A percentile compares a stretch with the other conserved stretches of the same genome.
Evolutionary conservation across 805 yeast species (phyloP).

Genomic region (Ogataea degrootiae): DNA sequence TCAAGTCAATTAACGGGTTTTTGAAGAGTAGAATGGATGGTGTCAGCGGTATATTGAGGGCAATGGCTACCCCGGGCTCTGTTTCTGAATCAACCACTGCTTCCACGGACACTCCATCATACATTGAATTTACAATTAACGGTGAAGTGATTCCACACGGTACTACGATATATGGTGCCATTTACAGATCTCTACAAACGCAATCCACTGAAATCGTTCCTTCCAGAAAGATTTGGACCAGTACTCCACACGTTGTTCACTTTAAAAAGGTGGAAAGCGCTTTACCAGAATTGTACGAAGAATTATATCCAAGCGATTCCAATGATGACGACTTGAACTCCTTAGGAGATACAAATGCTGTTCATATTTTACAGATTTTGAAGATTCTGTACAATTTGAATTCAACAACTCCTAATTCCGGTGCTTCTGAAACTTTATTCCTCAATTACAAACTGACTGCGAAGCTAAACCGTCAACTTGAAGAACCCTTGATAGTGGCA

Average conservation of each 20-base stretch:
- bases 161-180: slow-evolving; percentile 73
- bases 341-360: slow-evolving; percentile 30
- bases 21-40: slow-evolving; percentile 38
- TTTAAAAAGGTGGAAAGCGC: slow-evolving; percentile 37
- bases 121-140: slow-evolving; percentile 53
- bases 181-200: slow-evolving; percentile 45
- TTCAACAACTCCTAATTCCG: slow-evolving; percentile 17
- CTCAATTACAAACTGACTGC: slow-evolving; percentile 80
- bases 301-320: slow-evolving; percentile 26
- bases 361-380: slow-evolving; percentile 43
- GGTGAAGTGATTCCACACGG: slow-evolving; percentile 57
- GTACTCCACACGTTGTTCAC: slow-evolving; percentile 45
- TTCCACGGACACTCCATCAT: slow-evolving; percentile 21
- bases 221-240: slow-evolving; percentile 52
- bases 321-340: slow-evolving; percentile 25
- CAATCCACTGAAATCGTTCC: slow-evolving; percentile 38
- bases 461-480: slow-evolving; percentile 79
- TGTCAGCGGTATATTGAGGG: slow-evolving; percentile 21
- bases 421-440: slow-evolving; percentile 37
- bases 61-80: slow-evolving; percentile 12
- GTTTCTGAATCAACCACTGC: background rate
- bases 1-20: slow-evolving; percentile 46
- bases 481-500: slow-evolving; percentile 84
- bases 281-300: slow-evolving; percentile 24
- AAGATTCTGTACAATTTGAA: slow-evolving; percentile 42